Evolutionary conservation across 345 rosid species (phyloP).

Genomic region (Erysimum cheiranthoides): DNA sequence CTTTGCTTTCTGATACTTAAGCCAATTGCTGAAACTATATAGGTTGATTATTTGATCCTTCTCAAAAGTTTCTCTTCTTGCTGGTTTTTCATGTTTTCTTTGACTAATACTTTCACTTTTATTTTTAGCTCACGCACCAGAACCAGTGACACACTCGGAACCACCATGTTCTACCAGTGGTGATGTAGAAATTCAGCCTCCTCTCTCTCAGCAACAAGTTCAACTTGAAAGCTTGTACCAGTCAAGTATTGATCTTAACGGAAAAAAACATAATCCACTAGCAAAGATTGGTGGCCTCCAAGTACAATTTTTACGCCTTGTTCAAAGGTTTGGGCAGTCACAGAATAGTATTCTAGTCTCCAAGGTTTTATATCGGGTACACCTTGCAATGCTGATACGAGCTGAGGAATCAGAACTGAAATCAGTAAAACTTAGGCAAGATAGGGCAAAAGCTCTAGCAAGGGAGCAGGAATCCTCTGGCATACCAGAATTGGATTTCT

Average conservation of each 20-base stretch:
- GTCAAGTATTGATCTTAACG: slow-evolving; percentile 36
- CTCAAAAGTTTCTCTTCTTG: not conserved
- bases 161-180: slow-evolving; percentile 51
- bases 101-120: slow-evolving; percentile 23
- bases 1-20: slow-evolving; percentile 15
- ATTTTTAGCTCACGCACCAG: slow-evolving; percentile 50
- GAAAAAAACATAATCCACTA: slow-evolving; percentile 55
- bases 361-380: slow-evolving; percentile 80
- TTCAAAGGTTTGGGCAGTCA: slow-evolving; percentile 64
- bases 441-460: slow-evolving; percentile 61
- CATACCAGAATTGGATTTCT: slow-evolving; percentile 67
- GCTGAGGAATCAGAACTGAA: slow-evolving; percentile 74
- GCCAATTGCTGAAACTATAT: not conserved
- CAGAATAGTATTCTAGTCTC: slow-evolving; percentile 70
- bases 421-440: slow-evolving; percentile 55
- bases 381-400: slow-evolving; percentile 77
- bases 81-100: slow-evolving; percentile 13
- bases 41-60: slow-evolving; percentile 4
- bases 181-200: slow-evolving; percentile 49
- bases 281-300: slow-evolving; percentile 71
- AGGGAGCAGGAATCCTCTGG: slow-evolving; percentile 79
- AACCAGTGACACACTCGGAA: slow-evolving; percentile 48
- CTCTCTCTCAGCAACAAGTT: slow-evolving; percentile 49
- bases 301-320: slow-evolving; percentile 72
- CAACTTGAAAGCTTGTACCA: slow-evolving; percentile 51